Conservation (phyloP, 169 alveolate species). For the Pseudocohnilembus persalinus region DNA sequence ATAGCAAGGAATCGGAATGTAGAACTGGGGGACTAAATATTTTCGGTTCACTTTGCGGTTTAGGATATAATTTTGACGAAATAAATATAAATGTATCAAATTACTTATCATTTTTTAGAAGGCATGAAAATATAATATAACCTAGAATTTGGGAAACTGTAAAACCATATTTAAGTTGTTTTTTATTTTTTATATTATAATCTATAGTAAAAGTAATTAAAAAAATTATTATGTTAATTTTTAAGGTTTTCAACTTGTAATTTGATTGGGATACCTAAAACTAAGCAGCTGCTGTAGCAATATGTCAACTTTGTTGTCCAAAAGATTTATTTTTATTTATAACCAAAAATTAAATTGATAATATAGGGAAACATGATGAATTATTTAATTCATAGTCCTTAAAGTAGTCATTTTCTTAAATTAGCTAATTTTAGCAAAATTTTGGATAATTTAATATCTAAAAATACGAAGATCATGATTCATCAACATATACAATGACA, state of each 20-base stretch:
- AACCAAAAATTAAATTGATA: neutral
- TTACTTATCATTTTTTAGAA: constrained; percentile 50
- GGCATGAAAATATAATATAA: constrained; percentile 36
- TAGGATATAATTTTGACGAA: constrained; percentile 49
- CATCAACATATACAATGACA: neutral
- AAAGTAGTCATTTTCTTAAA: neutral
- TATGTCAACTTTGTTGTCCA: constrained; percentile 11
- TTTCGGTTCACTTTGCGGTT: constrained; percentile 60
- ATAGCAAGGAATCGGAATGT: constrained; percentile 54
- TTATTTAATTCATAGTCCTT: too few relatives aligned
- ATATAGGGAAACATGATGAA: neutral
- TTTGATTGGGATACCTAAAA: constrained; percentile 22
- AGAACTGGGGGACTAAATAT: constrained; percentile 65
- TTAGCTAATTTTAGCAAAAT: neutral
- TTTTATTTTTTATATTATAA: too few relatives aligned
- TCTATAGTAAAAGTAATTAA: too few relatives aligned
- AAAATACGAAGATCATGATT: neutral
- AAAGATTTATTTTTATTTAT: constrained; percentile 1
- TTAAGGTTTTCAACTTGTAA: constrained; percentile 7
- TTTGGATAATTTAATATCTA: neutral
- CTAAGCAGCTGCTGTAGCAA: neutral
- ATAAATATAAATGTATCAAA: constrained; percentile 31
- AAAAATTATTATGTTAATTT: too few relatives aligned
- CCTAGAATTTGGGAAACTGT: constrained; percentile 52
- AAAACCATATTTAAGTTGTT: too few relatives aligned